Percentiles rank a stretch among this genome's conserved stretches.
Conservation (phyloP, 139 green algal species). For the Limnomonas spitsbergensis region DNA sequence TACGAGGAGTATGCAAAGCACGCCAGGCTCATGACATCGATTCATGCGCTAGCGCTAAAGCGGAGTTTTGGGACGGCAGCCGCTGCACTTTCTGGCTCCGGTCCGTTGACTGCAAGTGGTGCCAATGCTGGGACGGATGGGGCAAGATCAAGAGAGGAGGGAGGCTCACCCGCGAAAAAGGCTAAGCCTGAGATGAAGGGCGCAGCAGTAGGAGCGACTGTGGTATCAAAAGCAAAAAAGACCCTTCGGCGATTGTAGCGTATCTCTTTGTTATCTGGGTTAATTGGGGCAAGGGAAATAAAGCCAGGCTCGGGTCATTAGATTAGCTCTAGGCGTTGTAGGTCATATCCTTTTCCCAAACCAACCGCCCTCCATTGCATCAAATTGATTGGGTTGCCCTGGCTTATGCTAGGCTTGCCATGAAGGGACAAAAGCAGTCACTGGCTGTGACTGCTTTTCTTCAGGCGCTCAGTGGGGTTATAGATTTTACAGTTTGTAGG, state of each 20-base stretch:
- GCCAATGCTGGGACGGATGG: conserved; percentile 58
- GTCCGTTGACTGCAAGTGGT: conserved; percentile 66
- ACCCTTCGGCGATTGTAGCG: conserved; percentile 77
- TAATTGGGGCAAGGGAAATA: too few species aligned
- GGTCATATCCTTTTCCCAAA: too few species aligned
- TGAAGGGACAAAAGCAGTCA: too few species aligned
- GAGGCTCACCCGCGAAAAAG: conserved; percentile 53
- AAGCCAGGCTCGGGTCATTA: too few species aligned
- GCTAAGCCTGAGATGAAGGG: conserved; percentile 47
- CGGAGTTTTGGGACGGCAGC: conserved; percentile 19
- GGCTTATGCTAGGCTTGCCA: too few species aligned
- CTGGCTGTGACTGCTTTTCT: too few species aligned
- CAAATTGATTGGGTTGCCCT: too few species aligned
- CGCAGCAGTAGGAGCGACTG: conserved; percentile 25
- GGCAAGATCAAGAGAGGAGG: not conserved
- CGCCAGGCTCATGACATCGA: conserved; percentile 87
- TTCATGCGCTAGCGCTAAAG: conserved; percentile 40
- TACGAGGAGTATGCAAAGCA: conserved; percentile 83
- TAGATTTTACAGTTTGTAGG: too few species aligned
- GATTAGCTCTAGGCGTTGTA: too few species aligned
- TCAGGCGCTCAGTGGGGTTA: too few species aligned
- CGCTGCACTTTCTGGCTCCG: conserved; percentile 56
- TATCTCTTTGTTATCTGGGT: too few species aligned
- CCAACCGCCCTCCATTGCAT: too few species aligned
- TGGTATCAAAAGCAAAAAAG: conserved; percentile 63